Evolutionary conservation across 129 eudicot genomes (phyloP), one percentile per base, ranked within the genome.

Genomic region (Erigeron canadensis): DNA sequence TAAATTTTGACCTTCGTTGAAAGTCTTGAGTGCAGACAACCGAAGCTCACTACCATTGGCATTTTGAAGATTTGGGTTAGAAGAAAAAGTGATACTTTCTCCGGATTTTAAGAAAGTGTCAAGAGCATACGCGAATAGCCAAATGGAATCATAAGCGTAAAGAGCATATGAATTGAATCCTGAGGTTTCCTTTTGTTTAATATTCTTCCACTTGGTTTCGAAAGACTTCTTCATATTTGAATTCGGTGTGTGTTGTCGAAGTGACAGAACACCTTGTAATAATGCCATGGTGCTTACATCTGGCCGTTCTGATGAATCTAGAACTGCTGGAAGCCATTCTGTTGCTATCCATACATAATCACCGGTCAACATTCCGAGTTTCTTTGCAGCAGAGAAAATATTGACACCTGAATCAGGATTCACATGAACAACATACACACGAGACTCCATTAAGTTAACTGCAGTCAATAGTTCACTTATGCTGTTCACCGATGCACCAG

Each of bases 301-400:
- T 3, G 78, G 70, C 4, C 39, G 44, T 41, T 17, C 75, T 56
- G 86, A 64, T 1, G 84, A 75, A 83, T 94, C 99, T 4, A 94
- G 71, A 50, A 84, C 70, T 34, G 99, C 77, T 13, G 91, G 76
- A 65, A 94, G 97, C 99, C 99, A 94, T 67, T 94, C 97, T 0
- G 96, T 90, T 21, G 99, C 79, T 65, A 94, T 94, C 99, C 99
- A 94, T 6, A 88, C 96, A 72, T 89, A 94, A 57, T 86, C 90
- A 53, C 8, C 41, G 4, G 59, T 44, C 97, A 94, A 82, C 99
- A 94, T 94, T 18, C 89, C 88, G 3, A 94, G 91, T 67, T 75
- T 63, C 18, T 80, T 86, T 9, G 98, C 98, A 15, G 73, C 72
- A 4, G 85, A 40, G 38, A 94, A 94, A 41, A 94, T 70, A 2